Base-by-base conservation (phyloP, 352 stramenopile genomes). In the Globisporangium viniferum region DNA sequence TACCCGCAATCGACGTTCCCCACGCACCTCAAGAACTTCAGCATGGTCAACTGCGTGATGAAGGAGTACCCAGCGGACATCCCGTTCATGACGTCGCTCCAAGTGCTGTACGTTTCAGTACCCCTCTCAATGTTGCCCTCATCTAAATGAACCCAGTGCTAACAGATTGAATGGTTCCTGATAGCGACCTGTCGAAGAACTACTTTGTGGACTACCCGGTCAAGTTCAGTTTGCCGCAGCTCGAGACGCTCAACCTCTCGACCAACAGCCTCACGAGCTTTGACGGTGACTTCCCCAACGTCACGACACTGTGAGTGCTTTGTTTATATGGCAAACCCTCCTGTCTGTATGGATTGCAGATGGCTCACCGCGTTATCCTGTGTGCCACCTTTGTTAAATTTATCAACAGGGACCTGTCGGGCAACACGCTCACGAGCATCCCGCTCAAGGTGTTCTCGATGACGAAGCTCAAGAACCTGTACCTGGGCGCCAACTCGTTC, bases 1-100 rank as follows among this genome's bases (percentile, higher is more conserved):
- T 72, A 80, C 57, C 73, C 79, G 35, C 65, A 79, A 59, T 86
- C 77, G 18, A 82, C 82, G 15, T 87, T 89, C 57, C 82, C 82
- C 5, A 72, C 79, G 27, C 57, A 77, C 44, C 56, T 82, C 33
- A 76, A 71, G 49, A 81, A 89, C 36, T 74, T 91, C 10, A 84
- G 78, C n/a, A 66, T 91, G 62, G 73, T 71, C 39, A 91, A 91
- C 69, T 91, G 82, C 60, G 65, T 81, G 31, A 70, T 88, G 35
- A 81, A 73, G 27, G 79, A 71, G 3, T 77, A 86, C 70, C 82
- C 82, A 10, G 78, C 76, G 14, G 82, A 91, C 59, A 39, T 91
- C 36, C 66, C 75, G 41, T 69, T 71, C 22, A 88, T 91, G 77
- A 75, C 73, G 14, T 70, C 72, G 29, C 82, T 92, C 44, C 41